Base-by-base conservation (phyloP, 2,329 filamentous ascomycete genomes). In the Aspergillus jensenii region DNA sequence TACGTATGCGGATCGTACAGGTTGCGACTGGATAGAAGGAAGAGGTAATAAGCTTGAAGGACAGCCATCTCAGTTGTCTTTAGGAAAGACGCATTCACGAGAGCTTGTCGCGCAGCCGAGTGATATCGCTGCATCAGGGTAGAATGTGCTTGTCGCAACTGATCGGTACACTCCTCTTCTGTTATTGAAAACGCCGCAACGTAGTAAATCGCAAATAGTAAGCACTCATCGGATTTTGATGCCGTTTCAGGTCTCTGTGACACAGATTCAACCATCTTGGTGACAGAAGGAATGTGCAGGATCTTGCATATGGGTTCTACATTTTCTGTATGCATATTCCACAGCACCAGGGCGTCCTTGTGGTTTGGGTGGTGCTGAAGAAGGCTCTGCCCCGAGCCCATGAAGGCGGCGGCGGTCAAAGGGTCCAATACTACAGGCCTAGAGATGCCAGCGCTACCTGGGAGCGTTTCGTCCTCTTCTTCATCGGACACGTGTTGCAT, bases 301-400 rank as follows among this genome's bases (percentile, higher is more conserved):
- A 87, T 67, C 69, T 92, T 93, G 63, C 86, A 84, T 46, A 91
- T 71, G 0, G 90, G 89, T 65, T 93, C 89, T 55, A 93, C 86
- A 60, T 90, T 87, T 49, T 90, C 86, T 6, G 91, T 76, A 63
- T 88, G 92, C 8, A 85, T 78, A 69, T 91, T 87, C 90, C 90
- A 93, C 5, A 93, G 79, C 51, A 82, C 81, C 66, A 90, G 87
- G 25, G 90, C 83, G 35, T 66, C 56, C 17, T 61, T 57, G 14
- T 65, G 48, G 6, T 52, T 56, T 4, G 71, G 72, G 6, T 53
- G 51, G 3, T 25, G 21, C 6, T 46, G 11, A 12, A 33, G 7
- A 15, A 53, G 50, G 11, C 23, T 43, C 15, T 43, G 39, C 4
- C 27, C 27, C 9, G 27, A 8, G 27, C 9, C 27, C 27, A 31